Evolutionary conservation across 2,329 filamentous ascomycete genomes (phyloP).

Genomic region (Colletotrichum simmondsii): DNA sequence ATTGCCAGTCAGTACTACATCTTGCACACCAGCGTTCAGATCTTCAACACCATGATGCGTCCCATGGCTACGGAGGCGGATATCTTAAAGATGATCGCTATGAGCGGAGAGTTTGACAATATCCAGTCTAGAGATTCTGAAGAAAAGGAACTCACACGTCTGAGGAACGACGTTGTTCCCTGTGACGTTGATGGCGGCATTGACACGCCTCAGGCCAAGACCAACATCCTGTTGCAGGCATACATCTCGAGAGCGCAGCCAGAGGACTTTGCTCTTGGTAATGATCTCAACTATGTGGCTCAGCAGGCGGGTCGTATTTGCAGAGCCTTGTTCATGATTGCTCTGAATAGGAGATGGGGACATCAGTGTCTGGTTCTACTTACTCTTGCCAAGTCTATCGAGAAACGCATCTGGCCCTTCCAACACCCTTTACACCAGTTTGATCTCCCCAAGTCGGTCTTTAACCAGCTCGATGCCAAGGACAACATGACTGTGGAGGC

Average conservation of each 20-base stretch:
- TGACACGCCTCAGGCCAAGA: slow-evolving; percentile 85
- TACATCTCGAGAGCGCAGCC: slow-evolving; percentile 90
- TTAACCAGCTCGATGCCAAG: slow-evolving; percentile 88
- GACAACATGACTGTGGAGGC: slow-evolving; percentile 80
- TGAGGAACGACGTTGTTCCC: slow-evolving; percentile 77
- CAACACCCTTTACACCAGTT: slow-evolving; percentile 97
- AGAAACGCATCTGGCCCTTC: slow-evolving; percentile 94
- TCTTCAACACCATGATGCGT: slow-evolving; percentile 96
- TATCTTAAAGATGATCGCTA: slow-evolving; percentile 93
- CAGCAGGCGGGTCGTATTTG: slow-evolving; percentile 97
- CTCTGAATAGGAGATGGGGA: slow-evolving; percentile 93
- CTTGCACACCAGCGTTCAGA: slow-evolving; percentile 89
- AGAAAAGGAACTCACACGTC: slow-evolving; percentile 82
- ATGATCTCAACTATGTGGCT: slow-evolving; percentile 93
- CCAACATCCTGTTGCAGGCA: slow-evolving; percentile 92
- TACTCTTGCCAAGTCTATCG: slow-evolving; percentile 95
- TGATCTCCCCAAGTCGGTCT: slow-evolving; percentile 83
- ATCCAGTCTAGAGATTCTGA: slow-evolving; percentile 93
- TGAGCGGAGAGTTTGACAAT: slow-evolving; percentile 98
- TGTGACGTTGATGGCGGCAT: slow-evolving; percentile 83
- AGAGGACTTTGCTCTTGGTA: slow-evolving; percentile 93
- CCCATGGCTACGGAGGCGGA: slow-evolving; percentile 89
- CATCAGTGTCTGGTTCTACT: slow-evolving; percentile 93
- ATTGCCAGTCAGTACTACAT: slow-evolving; percentile 99
- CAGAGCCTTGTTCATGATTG: slow-evolving; percentile 96